A percentile compares a stretch with the other conserved stretches of the same genome.
Conservation (phyloP, 2,329 filamentous ascomycete genomes). For the Aspergillus carbonarius region DNA sequence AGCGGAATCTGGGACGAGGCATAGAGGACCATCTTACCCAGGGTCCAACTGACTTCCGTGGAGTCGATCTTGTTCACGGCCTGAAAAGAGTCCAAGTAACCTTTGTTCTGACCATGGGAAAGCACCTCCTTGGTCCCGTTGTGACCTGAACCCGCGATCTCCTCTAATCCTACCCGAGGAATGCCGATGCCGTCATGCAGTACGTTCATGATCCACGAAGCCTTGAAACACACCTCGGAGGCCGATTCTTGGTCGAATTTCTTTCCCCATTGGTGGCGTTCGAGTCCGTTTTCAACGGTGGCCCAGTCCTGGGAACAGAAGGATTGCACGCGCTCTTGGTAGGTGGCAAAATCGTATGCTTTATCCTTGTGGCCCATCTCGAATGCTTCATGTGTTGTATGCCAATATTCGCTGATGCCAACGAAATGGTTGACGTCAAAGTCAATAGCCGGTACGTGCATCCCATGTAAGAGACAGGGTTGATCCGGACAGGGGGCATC, state of each 20-base stretch:
- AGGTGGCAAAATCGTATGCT: slow-evolving; percentile 85
- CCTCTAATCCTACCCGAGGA: slow-evolving; percentile 77
- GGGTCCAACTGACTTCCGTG: slow-evolving; percentile 93
- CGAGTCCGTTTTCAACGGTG: slow-evolving; percentile 67
- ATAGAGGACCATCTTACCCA: slow-evolving; percentile 95
- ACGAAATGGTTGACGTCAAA: slow-evolving; percentile 98
- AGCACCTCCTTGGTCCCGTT: slow-evolving; percentile 73
- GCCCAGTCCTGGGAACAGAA: slow-evolving; percentile 86
- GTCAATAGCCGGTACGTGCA: slow-evolving; percentile 92
- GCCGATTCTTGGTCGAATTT: slow-evolving; percentile 73
- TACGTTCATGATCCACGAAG: slow-evolving; percentile 95
- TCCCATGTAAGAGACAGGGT: slow-evolving; percentile 86
- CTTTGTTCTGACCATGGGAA: slow-evolving; percentile 68
- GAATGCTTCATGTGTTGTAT: slow-evolving; percentile 95
- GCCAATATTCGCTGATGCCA: slow-evolving; percentile 98
- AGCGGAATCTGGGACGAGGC: slow-evolving; percentile 84
- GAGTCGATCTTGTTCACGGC: slow-evolving; percentile 89
- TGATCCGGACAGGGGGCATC: slow-evolving; percentile 78
- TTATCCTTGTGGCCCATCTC: slow-evolving; percentile 71
- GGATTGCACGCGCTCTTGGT: slow-evolving; percentile 77
- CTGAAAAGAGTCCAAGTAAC: slow-evolving; percentile 82
- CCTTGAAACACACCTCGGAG: slow-evolving; percentile 92
- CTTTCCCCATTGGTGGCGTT: slow-evolving; percentile 67
- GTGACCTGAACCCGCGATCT: slow-evolving; percentile 52
- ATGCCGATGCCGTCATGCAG: slow-evolving; percentile 94